Evolutionary conservation across 257 asterid species (phyloP).

Genomic region (Lycium barbarum): DNA sequence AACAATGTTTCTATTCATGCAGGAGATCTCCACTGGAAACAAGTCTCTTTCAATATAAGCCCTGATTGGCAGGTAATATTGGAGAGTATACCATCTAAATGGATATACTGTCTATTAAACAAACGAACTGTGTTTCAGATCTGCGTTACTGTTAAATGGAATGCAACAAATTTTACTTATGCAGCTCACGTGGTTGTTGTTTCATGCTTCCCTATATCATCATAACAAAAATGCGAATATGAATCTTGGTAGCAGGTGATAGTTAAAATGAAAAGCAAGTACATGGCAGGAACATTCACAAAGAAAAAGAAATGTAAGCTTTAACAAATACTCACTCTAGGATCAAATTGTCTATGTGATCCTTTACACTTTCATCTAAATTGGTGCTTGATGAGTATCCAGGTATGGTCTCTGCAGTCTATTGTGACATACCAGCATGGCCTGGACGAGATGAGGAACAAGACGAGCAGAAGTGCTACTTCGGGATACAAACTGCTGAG

Average conservation of each 20-base stretch:
- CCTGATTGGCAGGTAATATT: conserved; percentile 65
- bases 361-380: conserved; percentile 25
- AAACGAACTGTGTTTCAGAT: not conserved
- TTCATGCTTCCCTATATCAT: not conserved
- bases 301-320: conserved; percentile 90
- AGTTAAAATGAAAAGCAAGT: conserved; percentile 85
- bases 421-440: conserved; percentile 72
- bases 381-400: conserved; percentile 7
- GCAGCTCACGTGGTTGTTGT: conserved; percentile 23
- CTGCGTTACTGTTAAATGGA: not conserved
- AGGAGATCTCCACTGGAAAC: conserved; percentile 95
- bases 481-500: conserved; percentile 75
- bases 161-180: not conserved
- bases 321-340: not conserved
- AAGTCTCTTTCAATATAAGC: conserved; percentile 73
- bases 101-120: conserved; percentile 17
- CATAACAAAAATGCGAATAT: conserved; percentile 2
- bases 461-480: conserved; percentile 65
- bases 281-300: conserved; percentile 89
- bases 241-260: conserved; percentile 63
- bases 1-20: conserved; percentile 38
- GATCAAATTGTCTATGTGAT: conserved; percentile 16
- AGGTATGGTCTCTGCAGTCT: conserved; percentile 67
- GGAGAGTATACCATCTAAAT: not conserved
- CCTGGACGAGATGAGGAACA: conserved; percentile 65